phyloP scores from a whole-genome alignment of 371 early-diverging fungal species.

The Quaeritorhiza haematococci region DNA sequence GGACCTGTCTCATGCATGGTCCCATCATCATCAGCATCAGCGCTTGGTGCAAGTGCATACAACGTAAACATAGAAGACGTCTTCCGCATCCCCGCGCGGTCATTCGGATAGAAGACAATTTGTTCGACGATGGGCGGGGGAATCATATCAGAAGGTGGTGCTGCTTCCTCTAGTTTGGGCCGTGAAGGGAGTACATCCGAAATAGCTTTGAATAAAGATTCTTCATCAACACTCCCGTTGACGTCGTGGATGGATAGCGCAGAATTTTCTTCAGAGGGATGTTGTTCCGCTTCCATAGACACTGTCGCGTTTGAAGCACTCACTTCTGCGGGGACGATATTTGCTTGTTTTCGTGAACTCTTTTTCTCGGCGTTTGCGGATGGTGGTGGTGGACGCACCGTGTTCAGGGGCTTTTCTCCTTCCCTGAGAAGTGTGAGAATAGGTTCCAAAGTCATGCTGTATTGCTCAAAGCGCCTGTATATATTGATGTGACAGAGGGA shows the following conservation, averaged over 20 bases:
- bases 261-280: conserved; percentile 18
- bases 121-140: conserved; percentile 31
- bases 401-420: conserved; percentile 21
- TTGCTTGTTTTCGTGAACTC: conserved; percentile 10
- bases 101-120: conserved; percentile 25
- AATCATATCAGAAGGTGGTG: conserved; percentile 9
- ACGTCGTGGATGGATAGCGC: conserved; percentile 22
- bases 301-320: too few species aligned
- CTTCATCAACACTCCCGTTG: conserved; percentile 28
- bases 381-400: conserved; percentile 7
- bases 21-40: neutral
- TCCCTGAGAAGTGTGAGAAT: conserved; percentile 32
- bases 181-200: conserved; percentile 27
- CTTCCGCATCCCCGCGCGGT: conserved; percentile 19
- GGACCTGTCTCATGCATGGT: neutral
- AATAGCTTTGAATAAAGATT: conserved; percentile 26
- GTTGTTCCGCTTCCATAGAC: conserved; percentile 18
- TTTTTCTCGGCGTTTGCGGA: conserved; percentile 23
- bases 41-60: neutral
- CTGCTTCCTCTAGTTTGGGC: conserved; percentile 22
- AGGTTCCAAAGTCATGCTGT: conserved; percentile 27
- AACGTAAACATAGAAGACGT: too few species aligned
- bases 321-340: neutral
- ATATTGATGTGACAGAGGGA: neutral
- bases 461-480: conserved; percentile 35